Base-by-base conservation (phyloP, 768 basidiomycete species). In the Mycena venus region DNA sequence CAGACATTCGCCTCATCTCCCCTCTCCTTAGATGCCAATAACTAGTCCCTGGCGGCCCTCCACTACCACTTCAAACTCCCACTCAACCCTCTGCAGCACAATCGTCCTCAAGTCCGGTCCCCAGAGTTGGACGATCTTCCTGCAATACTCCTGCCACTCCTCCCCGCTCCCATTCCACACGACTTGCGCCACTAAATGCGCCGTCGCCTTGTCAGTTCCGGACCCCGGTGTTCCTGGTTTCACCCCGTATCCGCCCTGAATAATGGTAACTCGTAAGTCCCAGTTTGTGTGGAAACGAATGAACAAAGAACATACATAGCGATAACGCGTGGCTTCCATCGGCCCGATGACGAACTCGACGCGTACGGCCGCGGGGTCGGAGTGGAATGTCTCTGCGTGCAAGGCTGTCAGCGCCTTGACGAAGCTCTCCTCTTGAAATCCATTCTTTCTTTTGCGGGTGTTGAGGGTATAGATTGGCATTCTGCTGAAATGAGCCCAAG, bases 401-500 rank as follows among this genome's bases (percentile, higher is more conserved):
- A 63, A 49, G 29, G 62, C 62, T 31, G 62, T 32, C 12, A 63
- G 62, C 47, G 62, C 62, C 62, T 63, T 49, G 62, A 49, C 42
- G 62, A 63, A 63, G 47, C 23, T 49, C 44, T 49, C n/a, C 44
- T 29, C 44, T 23, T 21, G 47, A 42, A 19, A 27, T 49, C 62
- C 21, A 34, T 53, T 53, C 15, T 2, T 53, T 25, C 25, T 6
- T 53, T 29, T 21, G 19, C 27, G 15, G 62, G 47, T 32, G 29
- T 31, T 63, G 62, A 63, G 62, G 21, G 62, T 63, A 44, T 63
- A 63, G 62, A 63, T 63, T 32, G 62, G 62, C 62, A 63, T 63
- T 63, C 32, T 27, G 42, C 4, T 19, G 17, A 44, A 44, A 44
- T 47, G 44, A 49, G 27, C 42, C 29, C 27, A 25, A 63, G 62